Evolutionary conservation across 1,284 basidiomycete genomes (phyloP), one percentile per base, ranked within the genome.

Genomic region (Cystobasidium sp.): DNA sequence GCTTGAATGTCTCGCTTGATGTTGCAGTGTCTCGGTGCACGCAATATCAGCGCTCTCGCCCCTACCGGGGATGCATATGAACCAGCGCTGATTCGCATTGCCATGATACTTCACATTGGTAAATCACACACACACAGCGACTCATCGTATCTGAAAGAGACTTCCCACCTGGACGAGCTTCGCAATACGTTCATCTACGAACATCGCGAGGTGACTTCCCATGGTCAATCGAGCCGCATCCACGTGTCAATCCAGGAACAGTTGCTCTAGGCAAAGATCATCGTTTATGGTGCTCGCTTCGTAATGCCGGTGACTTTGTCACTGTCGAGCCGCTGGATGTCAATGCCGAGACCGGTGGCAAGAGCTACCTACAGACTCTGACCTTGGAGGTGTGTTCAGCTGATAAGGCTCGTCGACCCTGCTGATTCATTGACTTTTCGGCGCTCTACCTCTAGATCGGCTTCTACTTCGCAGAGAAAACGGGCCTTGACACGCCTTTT

Each of bases 241-340:
- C 76, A 18, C 70, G 68, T 20, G 76, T 82, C 51, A 76, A 76
- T 6, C 77, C 78, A 6, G 81, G 81, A 44, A 76, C 78, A 22
- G 78, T 82, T 24, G 80, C 79, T 22, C 87, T 88, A 24, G 88
- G 89, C 47, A 84, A 86, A n/a, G 80, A 86, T 64, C 90, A 91
- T 76, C 88, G 94, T 24, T 88, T 91, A 83, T 97, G 93, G 92
- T 79, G 78, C 24, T 77, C 78, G 20, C 89, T 95, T 49, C 89
- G 93, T 7, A 83, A 90, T 46, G 83, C 86, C 10, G 92, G 93
- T 0, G 94, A 96, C 81, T 81, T 85, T 24, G 90, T 92, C 62
- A 86, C 89, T 20, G 85, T 94, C 65, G 88, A 90, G 75, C 84
- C 88, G 4, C 85, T 92, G 59, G 87, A 88, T 14, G 79, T 87